Evolutionary conservation across 305 asterid species (phyloP).

Genomic region (Withania somnifera): DNA sequence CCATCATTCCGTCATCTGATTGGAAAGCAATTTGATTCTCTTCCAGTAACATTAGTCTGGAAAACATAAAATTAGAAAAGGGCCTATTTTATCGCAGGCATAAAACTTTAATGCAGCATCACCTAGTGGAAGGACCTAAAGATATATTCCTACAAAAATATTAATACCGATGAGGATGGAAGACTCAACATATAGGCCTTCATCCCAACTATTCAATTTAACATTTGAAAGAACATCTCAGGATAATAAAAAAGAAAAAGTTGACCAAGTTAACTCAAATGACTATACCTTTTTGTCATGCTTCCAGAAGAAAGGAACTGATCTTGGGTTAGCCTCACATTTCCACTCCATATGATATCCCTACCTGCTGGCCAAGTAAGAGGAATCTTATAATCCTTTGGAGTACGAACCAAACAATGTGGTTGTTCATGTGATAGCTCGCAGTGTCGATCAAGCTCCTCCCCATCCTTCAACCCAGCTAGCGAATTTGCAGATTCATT

Average conservation of each 20-base stretch:
- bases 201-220: neutral
- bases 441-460: conserved; percentile 87
- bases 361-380: conserved; percentile 91
- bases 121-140: neutral
- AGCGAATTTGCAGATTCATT: conserved; percentile 70
- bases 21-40: conserved; percentile 92
- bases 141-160: neutral
- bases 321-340: conserved; percentile 88
- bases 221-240: neutral
- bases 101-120: neutral
- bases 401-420: conserved; percentile 79
- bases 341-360: conserved; percentile 89
- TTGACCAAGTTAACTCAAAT: conserved; percentile 3
- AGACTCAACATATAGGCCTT: neutral
- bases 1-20: conserved; percentile 64
- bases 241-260: neutral
- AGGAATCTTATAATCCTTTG: conserved; percentile 84
- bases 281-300: conserved; percentile 81
- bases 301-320: conserved; percentile 98
- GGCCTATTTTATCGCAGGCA: no score
- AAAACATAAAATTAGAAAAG: conserved; percentile 2
- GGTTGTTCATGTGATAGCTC: conserved; percentile 43
- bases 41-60: conserved; percentile 86
- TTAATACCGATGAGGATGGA: neutral
- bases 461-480: conserved; percentile 77